Conservation (phyloP, 148 eudicot species). For the Selenicereus undatus region DNA sequence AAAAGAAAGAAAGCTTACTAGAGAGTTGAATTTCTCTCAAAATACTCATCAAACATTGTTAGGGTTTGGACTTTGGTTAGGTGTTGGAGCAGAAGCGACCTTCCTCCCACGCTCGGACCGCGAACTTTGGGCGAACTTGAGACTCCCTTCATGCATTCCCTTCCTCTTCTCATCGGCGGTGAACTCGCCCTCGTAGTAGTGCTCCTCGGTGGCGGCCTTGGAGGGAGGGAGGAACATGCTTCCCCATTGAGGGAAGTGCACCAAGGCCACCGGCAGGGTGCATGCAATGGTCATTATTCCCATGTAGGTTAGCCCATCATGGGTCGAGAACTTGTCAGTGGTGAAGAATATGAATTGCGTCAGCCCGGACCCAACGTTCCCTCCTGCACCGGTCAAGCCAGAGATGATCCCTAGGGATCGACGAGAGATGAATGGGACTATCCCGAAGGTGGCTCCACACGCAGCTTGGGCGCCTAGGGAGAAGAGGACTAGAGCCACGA, state of each 20-base stretch:
- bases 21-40: no score
- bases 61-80: slow-evolving; percentile 10
- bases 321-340: slow-evolving; percentile 12
- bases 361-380: slow-evolving; percentile 48
- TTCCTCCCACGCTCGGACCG: slow-evolving; percentile 36
- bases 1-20: no score
- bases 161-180: slow-evolving; percentile 36
- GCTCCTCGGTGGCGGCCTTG: slow-evolving; percentile 30
- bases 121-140: slow-evolving; percentile 46
- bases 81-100: slow-evolving; percentile 19
- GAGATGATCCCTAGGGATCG: slow-evolving; percentile 47
- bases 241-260: slow-evolving; percentile 67
- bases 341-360: slow-evolving; percentile 52
- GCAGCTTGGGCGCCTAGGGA: slow-evolving; percentile 52
- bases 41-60: background rate
- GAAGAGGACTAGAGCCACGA: slow-evolving; percentile 39
- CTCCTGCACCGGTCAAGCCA: slow-evolving; percentile 52
- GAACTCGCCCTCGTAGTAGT: slow-evolving; percentile 44
- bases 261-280: slow-evolving; percentile 38
- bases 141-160: slow-evolving; percentile 51
- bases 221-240: slow-evolving; percentile 42
- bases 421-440: slow-evolving; percentile 55
- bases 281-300: slow-evolving; percentile 46
- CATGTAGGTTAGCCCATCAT: slow-evolving; percentile 39
- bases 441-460: slow-evolving; percentile 53